Percentiles rank a stretch among this genome's conserved stretches.
These are phyloP conservation scores for Penicillium rolfsii DNA, from an alignment of 2,329 filamentous ascomycete genomes.

Conservation along the genomic window DNA sequence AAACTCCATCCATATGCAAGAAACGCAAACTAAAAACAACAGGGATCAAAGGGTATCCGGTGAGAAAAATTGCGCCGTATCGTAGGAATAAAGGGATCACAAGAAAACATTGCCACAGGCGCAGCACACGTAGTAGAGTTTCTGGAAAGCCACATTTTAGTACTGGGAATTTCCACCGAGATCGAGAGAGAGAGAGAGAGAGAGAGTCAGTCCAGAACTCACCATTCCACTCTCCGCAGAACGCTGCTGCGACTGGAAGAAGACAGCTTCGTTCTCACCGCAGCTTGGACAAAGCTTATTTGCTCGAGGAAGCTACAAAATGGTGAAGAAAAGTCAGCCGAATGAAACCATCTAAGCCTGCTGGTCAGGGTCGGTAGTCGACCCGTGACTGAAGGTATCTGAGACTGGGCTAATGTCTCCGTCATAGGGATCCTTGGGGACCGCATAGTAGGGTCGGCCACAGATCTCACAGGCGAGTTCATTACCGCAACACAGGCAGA, in stretches of 20 bases:
- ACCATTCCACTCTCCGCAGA: slow-evolving; percentile 99
- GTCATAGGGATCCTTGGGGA: slow-evolving; percentile 21
- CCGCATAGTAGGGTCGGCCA: slow-evolving; percentile 41
- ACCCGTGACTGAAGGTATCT: background rate
- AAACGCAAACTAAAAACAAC: slow-evolving; percentile 8
- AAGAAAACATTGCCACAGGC: slow-evolving; percentile 84
- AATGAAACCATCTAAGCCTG: slow-evolving; percentile 22
- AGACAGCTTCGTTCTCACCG: slow-evolving; percentile 86
- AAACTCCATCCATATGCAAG: slow-evolving; percentile 23
- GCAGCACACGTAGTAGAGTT: slow-evolving; percentile 93
- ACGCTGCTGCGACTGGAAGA: slow-evolving; percentile 98
- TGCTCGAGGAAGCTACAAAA: slow-evolving; percentile 78
- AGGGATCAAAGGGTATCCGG: slow-evolving; percentile 36
- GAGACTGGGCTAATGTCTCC: slow-evolving; percentile 15
- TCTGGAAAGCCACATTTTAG: slow-evolving; percentile 53
- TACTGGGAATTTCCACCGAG: background rate
- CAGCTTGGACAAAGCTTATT: slow-evolving; percentile 85
- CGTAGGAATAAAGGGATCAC: slow-evolving; percentile 31
- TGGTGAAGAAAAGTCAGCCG: slow-evolving; percentile 37
- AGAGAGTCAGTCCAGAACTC: slow-evolving; percentile 42
- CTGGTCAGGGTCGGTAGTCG: slow-evolving; percentile 11
- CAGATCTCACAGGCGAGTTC: slow-evolving; percentile 59
- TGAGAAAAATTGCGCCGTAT: slow-evolving; percentile 23
- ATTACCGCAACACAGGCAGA: slow-evolving; percentile 63
- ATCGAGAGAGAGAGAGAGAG: background rate